Evolutionary conservation across 345 rosid genomes (phyloP), one percentile per base, ranked within the genome.

Genomic region (Corchorus capsularis): DNA sequence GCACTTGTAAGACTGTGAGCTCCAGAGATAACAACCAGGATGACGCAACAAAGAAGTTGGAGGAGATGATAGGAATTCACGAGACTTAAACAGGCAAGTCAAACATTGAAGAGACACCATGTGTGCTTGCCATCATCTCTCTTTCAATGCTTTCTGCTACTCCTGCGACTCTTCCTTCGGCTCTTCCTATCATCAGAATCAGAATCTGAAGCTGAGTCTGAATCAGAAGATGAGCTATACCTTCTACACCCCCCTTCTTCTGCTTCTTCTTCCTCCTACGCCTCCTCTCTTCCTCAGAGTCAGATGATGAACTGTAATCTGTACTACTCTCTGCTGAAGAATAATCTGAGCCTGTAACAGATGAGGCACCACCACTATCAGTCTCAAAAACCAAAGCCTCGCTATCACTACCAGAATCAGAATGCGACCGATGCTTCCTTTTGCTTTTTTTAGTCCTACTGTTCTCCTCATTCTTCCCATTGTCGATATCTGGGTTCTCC

Each of bases 361-460:
- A 88, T 3, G 89, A 87, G 0, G 90, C 46, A 66, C 82, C 46
- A 66, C 82, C 91, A 65, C 95, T 91, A 59, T 91, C 97, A 19
- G 94, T 86, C 84, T 89, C 97, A 20, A 95, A 95, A 76, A 95
- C 93, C 0, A 97, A 93, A 69, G 96, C 96, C 88, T 93, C 99
- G 52, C 97, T 93, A 60, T 86, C 98, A 79, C 88, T 89, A 0
- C 84, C 86, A 16, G 94, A 87, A 49, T 86, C 93, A 8, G 94
- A 87, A 39, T 87, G 86, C 0, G 94, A 84, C 39, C 85, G 79
- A 59, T 93, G 86, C 86, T 96, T 96, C 82, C 98, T 90, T 83
- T 93, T 96, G 76, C 93, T 96, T 83, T 93, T 91, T 89, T 89
- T 92, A 0, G 88, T 77, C 46, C 80, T 71, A 82, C 83, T 85